These are phyloP conservation scores for Jatropha multifida DNA, from an alignment of 441 rosid species.

Conservation along the genomic window DNA sequence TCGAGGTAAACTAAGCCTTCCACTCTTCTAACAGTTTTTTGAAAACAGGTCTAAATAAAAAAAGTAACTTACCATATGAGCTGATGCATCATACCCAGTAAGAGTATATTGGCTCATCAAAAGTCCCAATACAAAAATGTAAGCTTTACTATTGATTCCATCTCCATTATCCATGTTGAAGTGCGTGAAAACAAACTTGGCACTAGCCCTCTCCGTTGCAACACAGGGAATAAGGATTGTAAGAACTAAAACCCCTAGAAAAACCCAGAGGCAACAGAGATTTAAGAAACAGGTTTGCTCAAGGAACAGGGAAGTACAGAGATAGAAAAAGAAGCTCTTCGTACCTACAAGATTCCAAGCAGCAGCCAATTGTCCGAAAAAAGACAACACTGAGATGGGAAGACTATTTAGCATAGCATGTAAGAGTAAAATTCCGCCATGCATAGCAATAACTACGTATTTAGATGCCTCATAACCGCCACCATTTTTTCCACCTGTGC, in stretches of 20 bases:
- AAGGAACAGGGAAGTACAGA: neutral
- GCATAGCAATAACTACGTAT: conserved; percentile 67
- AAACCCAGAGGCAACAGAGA: conserved; percentile 15
- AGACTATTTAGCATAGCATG: conserved; percentile 86
- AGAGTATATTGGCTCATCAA: conserved; percentile 98
- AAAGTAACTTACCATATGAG: conserved; percentile 74
- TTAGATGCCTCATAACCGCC: conserved; percentile 90
- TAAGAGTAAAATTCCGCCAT: conserved; percentile 70
- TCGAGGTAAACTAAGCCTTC: neutral
- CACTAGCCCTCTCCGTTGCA: conserved; percentile 80
- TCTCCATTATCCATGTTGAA: conserved; percentile 79
- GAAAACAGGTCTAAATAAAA: conserved; percentile 3
- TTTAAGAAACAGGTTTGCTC: neutral
- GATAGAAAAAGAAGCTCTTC: conserved; percentile 13
- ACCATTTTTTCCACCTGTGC: conserved; percentile 91
- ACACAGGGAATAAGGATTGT: conserved; percentile 81
- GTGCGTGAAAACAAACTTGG: conserved; percentile 83
- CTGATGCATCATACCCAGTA: conserved; percentile 93
- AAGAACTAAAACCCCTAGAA: conserved; percentile 72
- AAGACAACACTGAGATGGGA: conserved; percentile 73
- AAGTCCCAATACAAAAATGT: conserved; percentile 87
- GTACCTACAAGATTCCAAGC: conserved; percentile 84
- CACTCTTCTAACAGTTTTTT: neutral
- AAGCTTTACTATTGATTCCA: conserved; percentile 61
- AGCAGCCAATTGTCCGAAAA: conserved; percentile 91